Evolutionary conservation across 2,329 filamentous ascomycete species (phyloP).

Genomic region (Xylariaceae sp.): DNA sequence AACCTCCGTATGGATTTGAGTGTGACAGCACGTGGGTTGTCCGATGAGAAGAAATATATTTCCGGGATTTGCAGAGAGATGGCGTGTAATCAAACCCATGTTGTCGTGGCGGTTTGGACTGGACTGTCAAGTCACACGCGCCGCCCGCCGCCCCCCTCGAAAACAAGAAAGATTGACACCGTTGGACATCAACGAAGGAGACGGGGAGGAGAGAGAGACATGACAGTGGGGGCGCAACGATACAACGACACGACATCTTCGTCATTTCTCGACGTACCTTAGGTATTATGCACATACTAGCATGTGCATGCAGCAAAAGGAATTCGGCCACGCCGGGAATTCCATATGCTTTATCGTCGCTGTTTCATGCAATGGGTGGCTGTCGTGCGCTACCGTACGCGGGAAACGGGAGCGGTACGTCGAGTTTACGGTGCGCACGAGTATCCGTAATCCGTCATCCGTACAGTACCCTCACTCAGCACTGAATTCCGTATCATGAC

Average conservation of each 20-base stretch:
- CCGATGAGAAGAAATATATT: conserved; percentile 1
- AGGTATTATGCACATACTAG: not conserved
- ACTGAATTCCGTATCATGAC: no score
- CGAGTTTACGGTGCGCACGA: no score
- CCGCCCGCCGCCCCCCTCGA: conserved; percentile 9
- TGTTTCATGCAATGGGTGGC: not conserved
- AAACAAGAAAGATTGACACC: conserved; percentile 20
- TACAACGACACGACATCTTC: conserved; percentile 4
- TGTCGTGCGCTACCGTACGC: no score
- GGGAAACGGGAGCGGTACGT: not conserved
- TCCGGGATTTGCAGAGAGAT: not conserved
- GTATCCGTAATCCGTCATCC: no score
- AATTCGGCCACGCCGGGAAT: not conserved
- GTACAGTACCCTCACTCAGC: no score
- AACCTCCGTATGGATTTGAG: conserved; percentile 1
- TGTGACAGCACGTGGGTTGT: conserved; percentile 17
- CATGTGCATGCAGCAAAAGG: not conserved
- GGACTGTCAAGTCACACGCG: conserved; percentile 23
- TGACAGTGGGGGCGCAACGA: conserved; percentile 17
- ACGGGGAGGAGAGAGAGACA: conserved; percentile 15
- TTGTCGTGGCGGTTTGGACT: conserved; percentile 17
- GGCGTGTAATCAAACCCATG: conserved; percentile 25
- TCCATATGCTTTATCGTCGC: not conserved
- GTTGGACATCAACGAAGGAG: conserved; percentile 17
- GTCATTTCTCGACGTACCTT: not conserved